phyloP scores from a whole-genome alignment of 768 basidiomycete genomes.

The Naganishia onofrii region DNA sequence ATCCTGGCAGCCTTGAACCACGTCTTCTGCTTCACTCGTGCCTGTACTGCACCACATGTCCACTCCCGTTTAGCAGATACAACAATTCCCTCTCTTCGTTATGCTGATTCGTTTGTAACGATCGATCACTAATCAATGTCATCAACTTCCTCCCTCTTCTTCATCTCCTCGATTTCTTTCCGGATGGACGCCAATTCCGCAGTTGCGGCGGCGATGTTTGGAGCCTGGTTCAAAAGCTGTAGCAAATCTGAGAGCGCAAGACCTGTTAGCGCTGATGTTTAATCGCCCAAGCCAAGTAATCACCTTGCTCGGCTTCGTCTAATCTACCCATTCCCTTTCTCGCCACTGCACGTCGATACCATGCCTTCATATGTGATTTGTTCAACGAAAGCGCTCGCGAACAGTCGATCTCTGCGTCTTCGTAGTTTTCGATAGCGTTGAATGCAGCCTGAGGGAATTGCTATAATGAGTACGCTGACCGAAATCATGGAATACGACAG shows the following conservation, averaged over 20 bases:
- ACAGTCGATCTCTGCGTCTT: conserved; percentile 49
- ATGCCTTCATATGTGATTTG: conserved; percentile 49
- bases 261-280: background rate
- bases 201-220: conserved; percentile 34
- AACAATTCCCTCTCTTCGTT: background rate
- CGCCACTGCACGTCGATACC: conserved; percentile 49
- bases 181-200: conserved; percentile 32
- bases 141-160: conserved; percentile 31
- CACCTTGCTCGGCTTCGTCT: conserved; percentile 45
- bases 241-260: conserved; percentile 24
- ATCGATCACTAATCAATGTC: conserved; percentile 21
- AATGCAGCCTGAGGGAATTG: conserved; percentile 36
- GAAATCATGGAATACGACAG: background rate
- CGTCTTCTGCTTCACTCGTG: background rate
- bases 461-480: background rate
- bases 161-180: conserved; percentile 35
- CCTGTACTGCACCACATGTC: background rate
- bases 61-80: background rate
- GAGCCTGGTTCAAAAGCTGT: conserved; percentile 32
- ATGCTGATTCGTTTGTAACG: background rate
- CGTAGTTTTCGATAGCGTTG: conserved; percentile 46
- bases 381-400: conserved; percentile 43
- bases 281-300: background rate
- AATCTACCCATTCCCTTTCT: conserved; percentile 44
- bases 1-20: background rate